Conservation (phyloP, 768 basidiomycete genomes). For the Leucocoprinus sp. region DNA sequence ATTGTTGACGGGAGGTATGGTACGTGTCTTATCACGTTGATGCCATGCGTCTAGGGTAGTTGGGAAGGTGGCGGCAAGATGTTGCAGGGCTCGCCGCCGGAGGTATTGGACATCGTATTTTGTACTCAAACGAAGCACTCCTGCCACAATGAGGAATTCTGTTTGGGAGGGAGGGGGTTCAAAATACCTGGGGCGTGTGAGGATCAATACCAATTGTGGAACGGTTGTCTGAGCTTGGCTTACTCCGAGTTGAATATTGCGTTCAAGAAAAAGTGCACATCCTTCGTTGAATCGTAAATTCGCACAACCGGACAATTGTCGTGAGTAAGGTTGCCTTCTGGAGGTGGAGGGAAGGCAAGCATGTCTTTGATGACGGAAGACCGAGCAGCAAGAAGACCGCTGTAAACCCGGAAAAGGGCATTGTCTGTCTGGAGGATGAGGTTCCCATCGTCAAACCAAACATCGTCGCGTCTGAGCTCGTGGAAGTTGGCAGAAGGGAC, state of each 20-base stretch:
- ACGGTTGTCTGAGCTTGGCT: constrained; percentile 3
- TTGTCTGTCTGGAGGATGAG: constrained; percentile 29
- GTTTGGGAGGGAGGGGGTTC: constrained; percentile 27
- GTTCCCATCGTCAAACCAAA: constrained; percentile 35
- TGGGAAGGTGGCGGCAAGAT: constrained; percentile 29
- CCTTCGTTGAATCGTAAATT: constrained; percentile 25
- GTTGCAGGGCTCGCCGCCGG: constrained; percentile 24
- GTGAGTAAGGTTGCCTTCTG: constrained; percentile 18
- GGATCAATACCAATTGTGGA: not conserved
- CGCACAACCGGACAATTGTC: constrained; percentile 27
- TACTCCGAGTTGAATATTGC: constrained; percentile 30
- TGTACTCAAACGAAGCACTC: constrained; percentile 28
- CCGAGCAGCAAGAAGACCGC: constrained; percentile 25
- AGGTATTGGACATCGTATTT: constrained; percentile 33
- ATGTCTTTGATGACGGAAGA: constrained; percentile 32
- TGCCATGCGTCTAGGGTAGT: constrained; percentile 25
- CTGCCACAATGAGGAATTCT: constrained; percentile 22
- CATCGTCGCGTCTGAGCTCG: constrained; percentile 13
- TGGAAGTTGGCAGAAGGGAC: not conserved
- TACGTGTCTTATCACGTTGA: constrained; percentile 25
- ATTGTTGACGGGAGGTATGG: constrained; percentile 29
- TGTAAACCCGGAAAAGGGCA: constrained; percentile 26
- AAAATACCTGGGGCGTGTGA: constrained; percentile 20
- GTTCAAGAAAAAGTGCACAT: constrained; percentile 26
- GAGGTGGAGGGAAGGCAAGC: constrained; percentile 28